Base-by-base conservation (phyloP, 1,284 basidiomycete species). In the Laetiporus sulphureus region DNA sequence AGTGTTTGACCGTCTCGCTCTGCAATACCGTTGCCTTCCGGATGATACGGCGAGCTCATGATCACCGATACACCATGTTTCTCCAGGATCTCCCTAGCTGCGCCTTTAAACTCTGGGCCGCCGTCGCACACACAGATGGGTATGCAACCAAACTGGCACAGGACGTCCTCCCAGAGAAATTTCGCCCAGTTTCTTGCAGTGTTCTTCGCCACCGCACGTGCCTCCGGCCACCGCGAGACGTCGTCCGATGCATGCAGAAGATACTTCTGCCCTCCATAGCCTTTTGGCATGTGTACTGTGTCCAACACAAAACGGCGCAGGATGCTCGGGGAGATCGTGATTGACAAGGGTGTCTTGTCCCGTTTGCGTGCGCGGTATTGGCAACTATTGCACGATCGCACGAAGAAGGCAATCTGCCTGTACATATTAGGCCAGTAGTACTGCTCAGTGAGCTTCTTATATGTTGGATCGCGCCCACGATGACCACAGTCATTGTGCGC, bases 401-500 rank as follows among this genome's bases (percentile, higher is more conserved):
- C 48, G 31, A 64, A 65, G 31, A 51, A 62, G 0, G 57, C 42
- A 15, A 63, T 46, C 6, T 62, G 42, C 32, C 59, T 49, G 36
- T 57, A 58, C 52, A 67, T 56, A 12, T 58, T 58, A 0, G 55
- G 59, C 61, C 62, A 63, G 22, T 52, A 61, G 44, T 53, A 60
- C 0, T 54, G 38, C 5, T 64, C 61, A 0, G 30, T 7, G 1
- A 64, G 37, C 2, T 43, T 29, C 12, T 38, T 38, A 41, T 60
- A 61, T 0, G 59, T 60, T 0, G 53, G 47, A 33, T 65, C 56
- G 0, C 54, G 48, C 0, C 61, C 59, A 10, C 54, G 45, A 38
- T 63, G 62, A 10, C 60, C 59, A 10, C 41, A 41, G 1, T 57
- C 46, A 13, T 56, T 58, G 51, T 52, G 50, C 0, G 54, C 56